These are phyloP conservation scores for Citrullus mucosospermus DNA, from an alignment of 306 rosid genomes.

Conservation along the genomic window DNA sequence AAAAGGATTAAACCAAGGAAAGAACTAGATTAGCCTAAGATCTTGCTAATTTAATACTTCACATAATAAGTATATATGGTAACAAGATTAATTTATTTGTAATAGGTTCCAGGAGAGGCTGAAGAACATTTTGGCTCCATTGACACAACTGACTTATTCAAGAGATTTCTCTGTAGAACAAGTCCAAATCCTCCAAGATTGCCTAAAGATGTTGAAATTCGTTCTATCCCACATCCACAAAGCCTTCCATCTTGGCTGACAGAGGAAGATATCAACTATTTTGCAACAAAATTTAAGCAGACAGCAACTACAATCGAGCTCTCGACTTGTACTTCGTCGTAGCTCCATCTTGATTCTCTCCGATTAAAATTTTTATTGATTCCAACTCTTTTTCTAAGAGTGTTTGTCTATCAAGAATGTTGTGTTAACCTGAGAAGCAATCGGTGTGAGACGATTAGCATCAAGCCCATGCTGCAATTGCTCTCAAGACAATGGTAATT, in stretches of 20 bases:
- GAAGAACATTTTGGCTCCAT: background rate
- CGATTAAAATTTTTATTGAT: too few species aligned
- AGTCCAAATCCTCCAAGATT: background rate
- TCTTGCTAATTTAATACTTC: too few species aligned
- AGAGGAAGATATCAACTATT: slow-evolving; percentile 26
- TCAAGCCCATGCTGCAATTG: too few species aligned
- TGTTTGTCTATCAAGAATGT: too few species aligned
- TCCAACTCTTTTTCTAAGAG: too few species aligned
- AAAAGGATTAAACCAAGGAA: too few species aligned
- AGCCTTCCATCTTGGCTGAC: slow-evolving; percentile 34
- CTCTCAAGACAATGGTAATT: too few species aligned
- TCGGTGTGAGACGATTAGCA: too few species aligned
- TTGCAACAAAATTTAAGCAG: slow-evolving; percentile 20
- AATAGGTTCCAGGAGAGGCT: background rate
- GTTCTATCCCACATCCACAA: background rate
- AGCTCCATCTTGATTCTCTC: background rate
- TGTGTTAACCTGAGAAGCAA: too few species aligned
- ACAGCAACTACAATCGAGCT: slow-evolving; percentile 26
- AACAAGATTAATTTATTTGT: background rate
- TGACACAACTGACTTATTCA: background rate
- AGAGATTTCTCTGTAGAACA: background rate
- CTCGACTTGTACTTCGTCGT: background rate
- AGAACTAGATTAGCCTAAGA: too few species aligned
- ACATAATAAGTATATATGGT: too few species aligned
- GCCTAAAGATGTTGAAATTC: background rate